Conservation (phyloP, 2,329 filamentous ascomycete genomes). For the Helotiales sp. region DNA sequence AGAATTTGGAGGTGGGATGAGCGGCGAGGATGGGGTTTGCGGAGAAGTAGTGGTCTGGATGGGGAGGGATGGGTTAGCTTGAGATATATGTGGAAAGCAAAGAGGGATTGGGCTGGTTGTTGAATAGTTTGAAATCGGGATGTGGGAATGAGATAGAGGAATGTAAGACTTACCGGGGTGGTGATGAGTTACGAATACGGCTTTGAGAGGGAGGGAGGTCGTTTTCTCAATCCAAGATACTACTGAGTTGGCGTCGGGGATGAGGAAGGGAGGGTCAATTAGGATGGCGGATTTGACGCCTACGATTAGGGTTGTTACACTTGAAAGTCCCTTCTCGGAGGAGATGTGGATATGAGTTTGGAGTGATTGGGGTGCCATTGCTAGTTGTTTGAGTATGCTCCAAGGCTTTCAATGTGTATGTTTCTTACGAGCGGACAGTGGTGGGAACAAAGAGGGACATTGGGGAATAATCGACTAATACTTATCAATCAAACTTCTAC, state of each 20-base stretch:
- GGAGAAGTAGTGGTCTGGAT: conserved; percentile 16
- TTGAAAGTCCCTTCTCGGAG: conserved; percentile 11
- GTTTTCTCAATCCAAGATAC: conserved; percentile 13
- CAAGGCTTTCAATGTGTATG: too few relatives aligned
- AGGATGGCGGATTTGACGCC: conserved; percentile 8
- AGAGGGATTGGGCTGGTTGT: too few relatives aligned
- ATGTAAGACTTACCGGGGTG: background rate
- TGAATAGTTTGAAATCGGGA: background rate
- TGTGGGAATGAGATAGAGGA: too few relatives aligned
- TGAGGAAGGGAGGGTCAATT: conserved; percentile 7
- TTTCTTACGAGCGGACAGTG: too few relatives aligned
- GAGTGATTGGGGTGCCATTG: background rate
- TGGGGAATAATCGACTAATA: background rate
- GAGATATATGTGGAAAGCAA: too few relatives aligned
- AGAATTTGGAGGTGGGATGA: conserved; percentile 4
- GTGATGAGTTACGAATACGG: conserved; percentile 15
- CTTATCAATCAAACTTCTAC: background rate
- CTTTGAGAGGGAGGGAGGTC: conserved; percentile 4
- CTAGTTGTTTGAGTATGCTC: background rate
- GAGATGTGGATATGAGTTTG: conserved; percentile 7
- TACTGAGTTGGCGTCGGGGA: conserved; percentile 7
- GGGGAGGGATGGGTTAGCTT: background rate
- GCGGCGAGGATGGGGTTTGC: conserved; percentile 14
- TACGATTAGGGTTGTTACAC: conserved; percentile 15
- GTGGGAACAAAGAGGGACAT: background rate